These are phyloP conservation scores for Rhodotorula diobovata DNA, from an alignment of 768 basidiomycete genomes.

Conservation along the genomic window DNA sequence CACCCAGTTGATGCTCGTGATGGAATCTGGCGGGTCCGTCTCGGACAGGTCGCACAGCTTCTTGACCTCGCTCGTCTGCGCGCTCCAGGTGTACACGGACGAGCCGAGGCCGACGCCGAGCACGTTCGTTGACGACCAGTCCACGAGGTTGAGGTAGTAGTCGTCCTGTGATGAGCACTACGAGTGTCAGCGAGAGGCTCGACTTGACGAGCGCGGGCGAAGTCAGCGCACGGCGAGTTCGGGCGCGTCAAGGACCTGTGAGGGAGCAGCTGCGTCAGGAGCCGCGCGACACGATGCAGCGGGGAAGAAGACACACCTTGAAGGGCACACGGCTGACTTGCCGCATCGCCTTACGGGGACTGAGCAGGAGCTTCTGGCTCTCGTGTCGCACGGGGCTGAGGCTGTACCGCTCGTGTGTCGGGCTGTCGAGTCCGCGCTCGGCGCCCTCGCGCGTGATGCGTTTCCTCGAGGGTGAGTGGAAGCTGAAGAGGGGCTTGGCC, in stretches of 20 bases:
- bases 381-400: constrained; percentile 82
- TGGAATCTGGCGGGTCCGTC: constrained; percentile 55
- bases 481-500: constrained; percentile 41
- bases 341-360: constrained; percentile 72
- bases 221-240: constrained; percentile 60
- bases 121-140: constrained; percentile 93
- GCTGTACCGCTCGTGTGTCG: constrained; percentile 81
- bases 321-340: constrained; percentile 91
- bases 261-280: background rate
- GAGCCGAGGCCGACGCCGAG: constrained; percentile 86
- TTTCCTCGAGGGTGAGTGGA: constrained; percentile 37
- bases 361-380: constrained; percentile 74
- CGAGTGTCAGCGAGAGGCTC: background rate
- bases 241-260: constrained; percentile 69
- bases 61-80: constrained; percentile 83
- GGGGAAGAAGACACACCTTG: constrained; percentile 56
- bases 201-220: background rate
- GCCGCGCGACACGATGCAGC: too few relatives aligned
- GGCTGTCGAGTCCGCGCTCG: constrained; percentile 61
- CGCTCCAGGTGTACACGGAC: constrained; percentile 96
- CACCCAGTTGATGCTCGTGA: constrained; percentile 90
- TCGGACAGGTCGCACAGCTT: constrained; percentile 75
- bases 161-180: constrained; percentile 58
- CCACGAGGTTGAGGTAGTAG: constrained; percentile 95
- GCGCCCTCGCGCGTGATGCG: constrained; percentile 19